Evolutionary conservation across 495 filamentous ascomycete species (phyloP), one percentile per base, ranked within the genome.

Genomic region (Aspergillus nidulans): DNA sequence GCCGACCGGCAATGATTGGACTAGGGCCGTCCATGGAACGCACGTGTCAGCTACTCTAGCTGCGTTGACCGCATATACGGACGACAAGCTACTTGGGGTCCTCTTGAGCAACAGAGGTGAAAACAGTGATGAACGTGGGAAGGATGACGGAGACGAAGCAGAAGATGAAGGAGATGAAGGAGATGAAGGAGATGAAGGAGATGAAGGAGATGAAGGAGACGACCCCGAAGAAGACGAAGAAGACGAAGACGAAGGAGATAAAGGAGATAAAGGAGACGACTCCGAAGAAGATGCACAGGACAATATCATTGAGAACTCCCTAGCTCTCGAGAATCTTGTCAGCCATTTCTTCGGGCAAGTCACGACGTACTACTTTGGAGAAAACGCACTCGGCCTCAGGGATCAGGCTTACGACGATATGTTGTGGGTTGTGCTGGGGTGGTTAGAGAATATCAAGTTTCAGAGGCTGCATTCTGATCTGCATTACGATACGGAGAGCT

Each of bases 321-420:
- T 76, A 56, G 69, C 69, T 42, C 70, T 82, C 30, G 84, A 92
- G 59, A 92, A 95, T 59, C 69, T 87, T 1, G 79, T 96, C 64
- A 88, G 89, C 66, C 79, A 76, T n/a, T 94, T 91, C 62, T 94
- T 96, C 64, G 77, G 82, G 6, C 87, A 97, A 16, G 70, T 83
- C 0, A 71, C 84, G 13, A 81, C 81, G 7, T 92, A 86, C 65
- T 96, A 92, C 66, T 96, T 92, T 64, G 92, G 88, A 23, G 90
- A 97, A 64, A 85, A 96, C 66, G 79, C 81, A 12, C 86, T 92
- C 57, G 73, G 80, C 18, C 74, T 97, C 25, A 80, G 90, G 18
- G 82, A 79, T 32, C 81, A 97, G 64, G 94, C 92, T 1, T 96
- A 86, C 64, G 94, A 98, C 67, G 94, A 98, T 66, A 97, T 97